These are phyloP conservation scores for Typha latifolia DNA, from an alignment of 176 grass and related monocot species.

Conservation along the genomic window DNA sequence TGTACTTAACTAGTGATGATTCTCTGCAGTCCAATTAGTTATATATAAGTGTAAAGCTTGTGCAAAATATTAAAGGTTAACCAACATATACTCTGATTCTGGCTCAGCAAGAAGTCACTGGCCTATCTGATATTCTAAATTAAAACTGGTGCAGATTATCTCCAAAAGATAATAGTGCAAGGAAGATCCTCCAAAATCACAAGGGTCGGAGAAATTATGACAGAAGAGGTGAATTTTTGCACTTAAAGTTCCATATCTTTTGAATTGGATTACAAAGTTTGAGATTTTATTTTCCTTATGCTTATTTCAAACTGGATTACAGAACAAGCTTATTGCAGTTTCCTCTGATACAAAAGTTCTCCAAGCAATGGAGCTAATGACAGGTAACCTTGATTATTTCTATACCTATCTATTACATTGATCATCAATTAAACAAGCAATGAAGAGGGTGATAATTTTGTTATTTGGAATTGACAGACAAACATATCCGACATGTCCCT, in stretches of 20 bases:
- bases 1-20: no score
- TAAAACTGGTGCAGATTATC: slow-evolving; percentile 55
- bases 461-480: slow-evolving; percentile 34
- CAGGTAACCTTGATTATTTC: slow-evolving; percentile 29
- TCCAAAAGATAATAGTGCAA: slow-evolving; percentile 60
- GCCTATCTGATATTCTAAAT: no score
- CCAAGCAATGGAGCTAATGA: slow-evolving; percentile 88
- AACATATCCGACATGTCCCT: slow-evolving; percentile 73
- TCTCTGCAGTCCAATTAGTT: no score
- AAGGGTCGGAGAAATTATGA: slow-evolving; percentile 82
- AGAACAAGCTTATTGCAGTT: slow-evolving; percentile 63
- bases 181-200: slow-evolving; percentile 46
- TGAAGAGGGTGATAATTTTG: not conserved
- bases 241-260: not conserved
- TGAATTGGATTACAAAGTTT: not conserved
- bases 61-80: no score
- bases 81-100: no score
- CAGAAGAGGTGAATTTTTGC: slow-evolving; percentile 52
- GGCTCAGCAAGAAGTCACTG: no score
- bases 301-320: slow-evolving; percentile 2
- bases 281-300: not conserved
- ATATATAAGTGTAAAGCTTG: no score
- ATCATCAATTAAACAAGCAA: not conserved
- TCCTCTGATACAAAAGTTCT: slow-evolving; percentile 58
- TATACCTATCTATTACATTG: not conserved